A percentile compares a stretch with the other conserved stretches of the same genome.
Conservation (phyloP, 2,329 filamentous ascomycete genomes). For the Trichoderma koningii region DNA sequence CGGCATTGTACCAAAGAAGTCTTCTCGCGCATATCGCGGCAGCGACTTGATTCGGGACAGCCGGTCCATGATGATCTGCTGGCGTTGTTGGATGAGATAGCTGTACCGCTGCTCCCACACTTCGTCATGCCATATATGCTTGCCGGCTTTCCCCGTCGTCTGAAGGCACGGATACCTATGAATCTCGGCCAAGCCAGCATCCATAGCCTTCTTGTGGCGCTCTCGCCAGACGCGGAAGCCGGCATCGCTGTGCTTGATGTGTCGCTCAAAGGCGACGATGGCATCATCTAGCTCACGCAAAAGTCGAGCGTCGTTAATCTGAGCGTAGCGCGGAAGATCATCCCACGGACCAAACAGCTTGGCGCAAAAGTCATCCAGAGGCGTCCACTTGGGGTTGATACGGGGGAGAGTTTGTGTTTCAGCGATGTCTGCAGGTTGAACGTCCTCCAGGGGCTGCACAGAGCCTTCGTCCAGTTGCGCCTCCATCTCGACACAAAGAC, state of each 20-base stretch:
- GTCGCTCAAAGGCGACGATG: conserved; percentile 32
- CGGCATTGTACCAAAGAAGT: conserved; percentile 22
- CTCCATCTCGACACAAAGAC: conserved; percentile 12
- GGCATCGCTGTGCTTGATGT: conserved; percentile 31
- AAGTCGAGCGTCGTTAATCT: conserved; percentile 13
- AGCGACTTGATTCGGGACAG: conserved; percentile 1
- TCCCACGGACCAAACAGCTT: conserved; percentile 28
- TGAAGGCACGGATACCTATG: conserved; percentile 29
- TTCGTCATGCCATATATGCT: conserved; percentile 29
- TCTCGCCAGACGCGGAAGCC: conserved; percentile 32
- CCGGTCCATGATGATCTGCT: conserved; percentile 27
- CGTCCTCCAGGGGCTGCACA: neutral
- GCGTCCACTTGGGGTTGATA: conserved; percentile 18
- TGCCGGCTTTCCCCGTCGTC: neutral
- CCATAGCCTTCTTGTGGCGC: conserved; percentile 34
- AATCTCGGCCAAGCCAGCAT: conserved; percentile 23
- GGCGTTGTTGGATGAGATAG: conserved; percentile 33
- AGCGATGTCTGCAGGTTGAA: neutral
- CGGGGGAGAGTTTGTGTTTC: neutral
- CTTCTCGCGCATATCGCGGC: conserved; percentile 20
- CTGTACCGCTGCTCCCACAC: conserved; percentile 33
- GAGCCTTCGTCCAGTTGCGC: conserved; percentile 2
- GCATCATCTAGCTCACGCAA: conserved; percentile 32
- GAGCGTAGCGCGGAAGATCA: conserved; percentile 25
- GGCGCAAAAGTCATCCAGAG: conserved; percentile 21